A percentile compares a stretch with the other conserved stretches of the same genome.
Evolutionary conservation across 257 asterid genomes (phyloP).

Genomic region (Solanum corneliomulleri): DNA sequence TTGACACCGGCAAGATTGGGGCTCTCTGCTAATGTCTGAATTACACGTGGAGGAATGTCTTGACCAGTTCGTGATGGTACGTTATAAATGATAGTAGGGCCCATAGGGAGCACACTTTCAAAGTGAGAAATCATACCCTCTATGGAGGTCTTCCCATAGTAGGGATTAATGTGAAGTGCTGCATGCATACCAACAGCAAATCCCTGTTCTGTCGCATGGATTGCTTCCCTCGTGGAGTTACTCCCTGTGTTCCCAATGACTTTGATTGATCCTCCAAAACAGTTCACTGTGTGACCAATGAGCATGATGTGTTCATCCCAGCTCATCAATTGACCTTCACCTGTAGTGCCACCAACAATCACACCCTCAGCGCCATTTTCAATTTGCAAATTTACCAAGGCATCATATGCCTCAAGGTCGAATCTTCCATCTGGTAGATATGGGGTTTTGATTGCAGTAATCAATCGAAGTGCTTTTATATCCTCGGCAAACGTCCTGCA

Average conservation of each 20-base stretch:
- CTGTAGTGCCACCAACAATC: slow-evolving; percentile 84
- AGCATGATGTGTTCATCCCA: slow-evolving; percentile 96
- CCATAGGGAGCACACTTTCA: slow-evolving; percentile 68
- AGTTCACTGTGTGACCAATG: slow-evolving; percentile 79
- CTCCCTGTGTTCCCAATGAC: slow-evolving; percentile 90
- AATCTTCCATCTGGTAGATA: slow-evolving; percentile 84
- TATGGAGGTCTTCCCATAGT: slow-evolving; percentile 77
- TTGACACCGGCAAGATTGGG: slow-evolving; percentile 75
- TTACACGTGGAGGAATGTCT: slow-evolving; percentile 62
- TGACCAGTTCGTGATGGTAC: slow-evolving; percentile 84
- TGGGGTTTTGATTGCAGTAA: slow-evolving; percentile 80
- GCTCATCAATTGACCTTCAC: slow-evolving; percentile 87
- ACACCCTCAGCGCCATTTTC: slow-evolving; percentile 71
- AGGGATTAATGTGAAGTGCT: slow-evolving; percentile 87
- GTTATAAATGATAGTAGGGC: slow-evolving; percentile 77
- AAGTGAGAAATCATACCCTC: slow-evolving; percentile 75
- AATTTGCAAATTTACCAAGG: slow-evolving; percentile 61
- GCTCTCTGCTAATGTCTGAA: slow-evolving; percentile 24
- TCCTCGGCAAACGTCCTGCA: slow-evolving; percentile 72
- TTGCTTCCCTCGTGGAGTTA: slow-evolving; percentile 86
- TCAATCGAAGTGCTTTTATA: slow-evolving; percentile 58
- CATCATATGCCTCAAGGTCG: slow-evolving; percentile 77
- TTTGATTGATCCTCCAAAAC: slow-evolving; percentile 72
- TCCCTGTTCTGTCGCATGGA: slow-evolving; percentile 88
- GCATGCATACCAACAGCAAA: slow-evolving; percentile 97